Percentiles rank a stretch among this genome's conserved stretches.
Evolutionary conservation across 345 rosid genomes (phyloP).

Genomic region (Salix exigua): DNA sequence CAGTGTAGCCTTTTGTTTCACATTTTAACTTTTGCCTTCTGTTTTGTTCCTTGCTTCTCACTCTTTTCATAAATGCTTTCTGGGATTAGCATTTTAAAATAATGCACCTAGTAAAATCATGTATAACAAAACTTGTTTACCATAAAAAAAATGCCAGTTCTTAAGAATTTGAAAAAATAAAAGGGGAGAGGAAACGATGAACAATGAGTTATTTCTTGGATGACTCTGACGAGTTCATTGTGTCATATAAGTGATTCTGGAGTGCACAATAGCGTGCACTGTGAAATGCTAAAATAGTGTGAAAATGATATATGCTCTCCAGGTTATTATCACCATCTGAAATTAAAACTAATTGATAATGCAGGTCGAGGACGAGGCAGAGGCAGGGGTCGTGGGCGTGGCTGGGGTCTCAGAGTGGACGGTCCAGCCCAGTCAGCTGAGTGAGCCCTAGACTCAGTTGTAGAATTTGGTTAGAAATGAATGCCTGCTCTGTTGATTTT

Average conservation of each 20-base stretch:
- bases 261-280: background rate
- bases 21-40: too few species aligned
- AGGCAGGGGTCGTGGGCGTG: background rate
- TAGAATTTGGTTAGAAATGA: background rate
- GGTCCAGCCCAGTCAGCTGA: background rate
- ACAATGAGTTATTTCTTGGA: background rate
- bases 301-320: background rate
- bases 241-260: background rate
- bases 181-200: background rate
- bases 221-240: background rate
- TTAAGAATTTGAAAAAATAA: background rate
- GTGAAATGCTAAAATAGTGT: background rate
- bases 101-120: too few species aligned
- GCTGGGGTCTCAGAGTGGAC: background rate
- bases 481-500: background rate
- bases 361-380: background rate
- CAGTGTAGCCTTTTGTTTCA: background rate
- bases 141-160: too few species aligned
- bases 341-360: background rate
- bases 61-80: too few species aligned
- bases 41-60: too few species aligned
- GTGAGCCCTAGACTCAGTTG: background rate
- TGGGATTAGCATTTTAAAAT: too few species aligned
- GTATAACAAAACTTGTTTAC: too few species aligned
- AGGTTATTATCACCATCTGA: background rate